phyloP scores from a whole-genome alignment of 2,329 filamentous ascomycete species.

The Aureobasidium sp. region DNA sequence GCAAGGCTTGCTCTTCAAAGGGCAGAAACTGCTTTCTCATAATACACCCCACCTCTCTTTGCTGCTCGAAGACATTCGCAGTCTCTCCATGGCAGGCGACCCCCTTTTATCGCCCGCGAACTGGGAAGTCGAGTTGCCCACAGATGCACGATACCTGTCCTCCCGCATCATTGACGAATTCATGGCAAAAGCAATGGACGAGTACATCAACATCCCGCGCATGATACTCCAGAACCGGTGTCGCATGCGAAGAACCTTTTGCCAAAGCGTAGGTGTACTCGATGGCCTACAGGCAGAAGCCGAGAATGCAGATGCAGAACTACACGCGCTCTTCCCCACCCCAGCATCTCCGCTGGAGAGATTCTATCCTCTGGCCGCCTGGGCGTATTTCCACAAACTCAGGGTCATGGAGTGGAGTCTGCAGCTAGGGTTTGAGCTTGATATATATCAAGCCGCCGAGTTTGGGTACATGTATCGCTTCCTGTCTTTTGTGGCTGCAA shows the following conservation, averaged over 20 bases:
- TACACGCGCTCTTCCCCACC: background rate
- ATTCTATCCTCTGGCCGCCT: constrained; percentile 69
- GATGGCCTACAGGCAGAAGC: constrained; percentile 75
- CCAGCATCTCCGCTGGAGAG: background rate
- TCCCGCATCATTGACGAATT: constrained; percentile 66
- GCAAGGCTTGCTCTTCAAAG: constrained; percentile 55
- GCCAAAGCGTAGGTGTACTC: constrained; percentile 74
- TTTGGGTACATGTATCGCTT: constrained; percentile 68
- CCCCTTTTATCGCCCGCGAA: constrained; percentile 63
- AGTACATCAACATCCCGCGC: constrained; percentile 76
- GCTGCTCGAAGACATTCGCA: constrained; percentile 72
- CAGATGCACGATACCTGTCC: constrained; percentile 66
- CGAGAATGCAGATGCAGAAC: constrained; percentile 59
- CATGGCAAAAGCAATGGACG: constrained; percentile 44
- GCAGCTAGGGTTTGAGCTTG: constrained; percentile 88
- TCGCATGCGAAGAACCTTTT: constrained; percentile 79
- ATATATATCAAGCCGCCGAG: constrained; percentile 81
- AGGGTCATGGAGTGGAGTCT: constrained; percentile 78
- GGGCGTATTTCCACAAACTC: constrained; percentile 88
- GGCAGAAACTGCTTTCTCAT: constrained; percentile 55
- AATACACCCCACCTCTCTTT: constrained; percentile 62
- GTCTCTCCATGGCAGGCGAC: constrained; percentile 65
- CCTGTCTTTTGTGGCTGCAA: constrained; percentile 17
- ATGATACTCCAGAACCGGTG: constrained; percentile 85
- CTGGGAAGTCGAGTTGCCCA: constrained; percentile 65